Percentiles rank a stretch among this genome's conserved stretches.
Evolutionary conservation across 345 rosid species (phyloP).

Genomic region (Raphanus raphanistrum): DNA sequence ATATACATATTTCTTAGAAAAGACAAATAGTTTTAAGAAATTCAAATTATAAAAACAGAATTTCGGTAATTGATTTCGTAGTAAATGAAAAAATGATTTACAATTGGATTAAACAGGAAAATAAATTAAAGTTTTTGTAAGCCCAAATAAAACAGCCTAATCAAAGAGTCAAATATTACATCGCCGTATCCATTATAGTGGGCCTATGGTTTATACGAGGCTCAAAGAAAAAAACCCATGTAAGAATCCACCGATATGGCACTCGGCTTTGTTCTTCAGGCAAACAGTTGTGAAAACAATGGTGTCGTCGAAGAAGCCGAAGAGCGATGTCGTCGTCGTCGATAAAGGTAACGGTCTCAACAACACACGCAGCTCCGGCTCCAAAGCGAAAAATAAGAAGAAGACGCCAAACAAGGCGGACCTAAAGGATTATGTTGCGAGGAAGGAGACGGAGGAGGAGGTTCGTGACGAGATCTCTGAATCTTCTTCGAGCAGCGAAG

Average conservation of each 20-base stretch:
- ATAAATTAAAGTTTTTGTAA: neutral
- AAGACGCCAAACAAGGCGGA: constrained; percentile 9
- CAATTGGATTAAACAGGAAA: neutral
- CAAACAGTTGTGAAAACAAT: constrained; percentile 12
- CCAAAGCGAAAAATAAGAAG: constrained; percentile 20
- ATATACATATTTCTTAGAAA: no score
- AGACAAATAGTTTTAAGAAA: no score
- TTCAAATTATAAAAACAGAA: neutral
- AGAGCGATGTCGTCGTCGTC: constrained; percentile 15
- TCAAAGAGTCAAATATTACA: neutral
- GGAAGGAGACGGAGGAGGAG: constrained; percentile 14
- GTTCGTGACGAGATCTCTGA: constrained; percentile 30
- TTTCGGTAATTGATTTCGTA: neutral
- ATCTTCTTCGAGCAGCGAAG: constrained; percentile 31
- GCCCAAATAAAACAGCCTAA: neutral
- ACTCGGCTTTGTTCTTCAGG: neutral
- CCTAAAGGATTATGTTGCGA: neutral
- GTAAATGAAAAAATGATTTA: neutral
- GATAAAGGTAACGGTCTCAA: neutral
- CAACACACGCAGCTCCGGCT: neutral
- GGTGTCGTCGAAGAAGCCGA: constrained; percentile 41
- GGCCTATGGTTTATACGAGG: neutral
- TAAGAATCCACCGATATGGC: neutral
- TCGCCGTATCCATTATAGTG: neutral
- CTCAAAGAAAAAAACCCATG: neutral